These are phyloP conservation scores for Teunomyces aglyptinius DNA, from an alignment of 805 yeast species.

Conservation along the genomic window DNA sequence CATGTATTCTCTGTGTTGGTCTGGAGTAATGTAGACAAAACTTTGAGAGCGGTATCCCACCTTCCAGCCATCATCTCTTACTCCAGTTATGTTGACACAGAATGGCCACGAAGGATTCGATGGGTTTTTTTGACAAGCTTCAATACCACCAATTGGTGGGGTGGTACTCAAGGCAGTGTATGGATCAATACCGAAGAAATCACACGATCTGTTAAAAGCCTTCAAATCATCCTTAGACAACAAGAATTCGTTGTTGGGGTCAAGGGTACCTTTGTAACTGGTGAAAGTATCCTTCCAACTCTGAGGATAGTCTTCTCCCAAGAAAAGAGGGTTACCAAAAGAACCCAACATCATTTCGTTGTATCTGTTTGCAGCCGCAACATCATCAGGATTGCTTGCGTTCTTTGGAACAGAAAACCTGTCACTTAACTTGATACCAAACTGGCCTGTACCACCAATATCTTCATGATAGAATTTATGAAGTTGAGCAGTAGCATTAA, in stretches of 20 bases:
- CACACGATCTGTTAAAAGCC: conserved; percentile 21
- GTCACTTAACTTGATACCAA: conserved; percentile 25
- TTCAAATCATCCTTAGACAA: conserved; percentile 24
- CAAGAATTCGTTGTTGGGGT: conserved; percentile 5
- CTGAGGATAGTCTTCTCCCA: conserved; percentile 28
- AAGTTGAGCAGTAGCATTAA: conserved; percentile 24
- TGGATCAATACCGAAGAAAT: conserved; percentile 33
- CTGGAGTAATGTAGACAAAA: conserved; percentile 20
- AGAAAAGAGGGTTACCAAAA: conserved; percentile 6
- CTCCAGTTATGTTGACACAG: conserved; percentile 18
- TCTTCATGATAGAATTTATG: conserved; percentile 22
- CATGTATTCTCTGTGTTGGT: conserved; percentile 23
- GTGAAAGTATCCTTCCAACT: conserved; percentile 17
- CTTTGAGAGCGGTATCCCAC: conserved; percentile 20
- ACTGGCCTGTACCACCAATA: conserved; percentile 19
- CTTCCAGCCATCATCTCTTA: conserved; percentile 17
- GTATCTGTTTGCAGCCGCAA: conserved; percentile 24
- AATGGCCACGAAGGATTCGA: conserved; percentile 22
- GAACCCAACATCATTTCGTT: conserved; percentile 20
- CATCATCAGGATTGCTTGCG: conserved; percentile 18
- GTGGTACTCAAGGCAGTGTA: conserved; percentile 21
- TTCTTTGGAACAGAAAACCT: conserved; percentile 27
- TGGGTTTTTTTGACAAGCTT: conserved; percentile 19
- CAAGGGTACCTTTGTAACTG: conserved; percentile 9
- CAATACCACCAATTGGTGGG: conserved; percentile 21